Base-by-base conservation (phyloP, 78 protist genomes). In the Diacronema lutheri region DNA sequence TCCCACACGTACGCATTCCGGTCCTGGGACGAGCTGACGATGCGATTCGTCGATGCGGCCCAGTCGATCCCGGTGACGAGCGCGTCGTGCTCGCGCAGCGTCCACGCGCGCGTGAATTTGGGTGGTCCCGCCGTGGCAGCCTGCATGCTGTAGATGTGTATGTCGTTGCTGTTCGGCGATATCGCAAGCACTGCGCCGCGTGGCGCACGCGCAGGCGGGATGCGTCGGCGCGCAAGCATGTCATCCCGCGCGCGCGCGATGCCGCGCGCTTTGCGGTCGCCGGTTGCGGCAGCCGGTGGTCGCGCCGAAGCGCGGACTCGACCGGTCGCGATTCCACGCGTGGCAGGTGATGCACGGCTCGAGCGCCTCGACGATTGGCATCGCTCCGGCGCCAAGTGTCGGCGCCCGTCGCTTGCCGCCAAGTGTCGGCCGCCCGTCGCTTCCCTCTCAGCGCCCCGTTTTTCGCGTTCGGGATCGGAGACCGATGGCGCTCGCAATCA, bases 1-100 rank as follows among this genome's bases (percentile, higher is more conserved):
- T 86, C 81, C 98, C 98, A 96, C 61, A 96, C 98, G 89, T 96
- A 96, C n/a, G 98, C 98, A 78, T 95, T 96, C 35, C 98, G 92
- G 77, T 96, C 98, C 83, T 95, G 97, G 38, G 95, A 87, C 69
- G 95, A 90, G 4, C 97, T 69, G 35, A 96, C 92, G 71, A 96
- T 95, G 66, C 92, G 86, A 92, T 96, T 91, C 64, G 95, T 83
- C 83, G 86, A 61, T 57, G 91, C 93, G 13, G 95, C 95, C 97
- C 97, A 96, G 73, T 95, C 98, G 58, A 96, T 90, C 37, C 85
- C 68, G 9, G 97, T 96, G n/a, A 96, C 94, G 26, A 89, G 86
- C 79, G 90, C 93, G 64, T 93, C 96, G 86, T 96, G 98, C 96
- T 95, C 83, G 20, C 33, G 10, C 58, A 66, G 80, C 40, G 44